Base-by-base conservation (phyloP, 2,329 filamentous ascomycete genomes). In the Talaromyces funiculosus region DNA sequence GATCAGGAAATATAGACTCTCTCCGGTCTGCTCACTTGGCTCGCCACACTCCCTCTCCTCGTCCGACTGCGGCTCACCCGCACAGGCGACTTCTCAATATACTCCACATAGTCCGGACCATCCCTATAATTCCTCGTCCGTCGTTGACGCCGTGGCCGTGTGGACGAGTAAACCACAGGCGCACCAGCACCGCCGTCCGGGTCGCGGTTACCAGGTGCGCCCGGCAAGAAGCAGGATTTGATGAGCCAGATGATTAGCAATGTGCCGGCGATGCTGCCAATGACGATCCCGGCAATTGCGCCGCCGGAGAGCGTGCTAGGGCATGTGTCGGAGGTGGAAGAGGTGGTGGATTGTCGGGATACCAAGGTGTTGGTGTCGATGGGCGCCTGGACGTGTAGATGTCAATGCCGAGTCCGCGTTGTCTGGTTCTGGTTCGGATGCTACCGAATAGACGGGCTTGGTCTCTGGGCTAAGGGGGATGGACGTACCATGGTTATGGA, bases 1-100 rank as follows among this genome's bases (percentile, higher is more conserved):
- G 18, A 94, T 57, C 62, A 69, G 42, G 60, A 67, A 26, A 73
- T 43, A 68, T 76, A 76, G 20, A 75, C 70, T 66, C 68, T 75
- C 4, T 71, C 64, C n/a, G 74, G 74, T 38, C 71, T 66, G 49
- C 71, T 66, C 53, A 74, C 67, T 47, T 26, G 22, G 66, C 40
- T 60, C 64, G 56, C 20, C 69, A 65, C 38, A 62, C 64, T 54
- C 49, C 59, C 63, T 37, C 69, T 65, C 12, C 61, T 38, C 16
- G 45, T 47, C 26, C 54, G 47, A n/a, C 43, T 40, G 26, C 60
- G 38, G 14, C 45, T 37, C 43, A 51, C 57, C 10, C 57, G 22
- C 45, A 59, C 57, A 22, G 57, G 45, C 22, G 70, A 65, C 57
- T 73, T 72, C 63, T 74, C 72, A 12, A 71, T 63, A 64, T 73